A percentile compares a stretch with the other conserved stretches of the same genome.
Evolutionary conservation across 2,329 filamentous ascomycete genomes (phyloP).

Genomic region (Chrysoporthe cubensis): DNA sequence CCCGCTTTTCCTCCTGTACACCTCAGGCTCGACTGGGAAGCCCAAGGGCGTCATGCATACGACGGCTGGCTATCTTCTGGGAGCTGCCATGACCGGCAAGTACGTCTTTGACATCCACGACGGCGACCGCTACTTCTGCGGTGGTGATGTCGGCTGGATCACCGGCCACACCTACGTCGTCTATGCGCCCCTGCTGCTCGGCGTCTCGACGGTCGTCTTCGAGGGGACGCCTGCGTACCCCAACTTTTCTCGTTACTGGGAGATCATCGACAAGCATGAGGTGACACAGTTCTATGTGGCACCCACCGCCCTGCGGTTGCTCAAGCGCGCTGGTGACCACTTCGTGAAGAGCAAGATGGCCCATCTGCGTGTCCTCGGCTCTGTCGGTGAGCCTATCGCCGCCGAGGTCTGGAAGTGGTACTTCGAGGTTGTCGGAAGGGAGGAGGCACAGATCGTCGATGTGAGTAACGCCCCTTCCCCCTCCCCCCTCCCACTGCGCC

Average conservation of each 20-base stretch:
- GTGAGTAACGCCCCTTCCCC: conserved; percentile 59
- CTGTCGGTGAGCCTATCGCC: conserved; percentile 96
- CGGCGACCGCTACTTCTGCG: conserved; percentile 93
- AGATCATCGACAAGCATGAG: conserved; percentile 92
- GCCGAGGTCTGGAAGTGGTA: conserved; percentile 99
- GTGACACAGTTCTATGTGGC: conserved; percentile 99
- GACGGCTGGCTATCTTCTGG: conserved; percentile 91
- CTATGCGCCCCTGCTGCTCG: conserved; percentile 90
- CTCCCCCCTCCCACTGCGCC: background rate
- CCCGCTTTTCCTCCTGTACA: conserved; percentile 96
- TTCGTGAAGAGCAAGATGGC: conserved; percentile 90
- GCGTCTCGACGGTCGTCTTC: conserved; percentile 93
- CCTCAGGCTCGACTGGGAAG: conserved; percentile 96
- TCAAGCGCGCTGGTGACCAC: conserved; percentile 94
- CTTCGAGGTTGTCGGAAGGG: conserved; percentile 90
- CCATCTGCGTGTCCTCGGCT: conserved; percentile 85
- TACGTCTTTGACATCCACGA: conserved; percentile 99
- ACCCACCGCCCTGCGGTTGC: conserved; percentile 85
- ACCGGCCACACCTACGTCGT: conserved; percentile 98
- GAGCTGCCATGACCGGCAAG: conserved; percentile 91
- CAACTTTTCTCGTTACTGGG: conserved; percentile 98
- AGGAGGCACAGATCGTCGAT: conserved; percentile 91
- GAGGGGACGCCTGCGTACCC: conserved; percentile 98
- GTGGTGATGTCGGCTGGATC: conserved; percentile 98
- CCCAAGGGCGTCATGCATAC: conserved; percentile 99